Conservation (phyloP, 306 rosid species). For the Hylodesmum podocarpum region DNA sequence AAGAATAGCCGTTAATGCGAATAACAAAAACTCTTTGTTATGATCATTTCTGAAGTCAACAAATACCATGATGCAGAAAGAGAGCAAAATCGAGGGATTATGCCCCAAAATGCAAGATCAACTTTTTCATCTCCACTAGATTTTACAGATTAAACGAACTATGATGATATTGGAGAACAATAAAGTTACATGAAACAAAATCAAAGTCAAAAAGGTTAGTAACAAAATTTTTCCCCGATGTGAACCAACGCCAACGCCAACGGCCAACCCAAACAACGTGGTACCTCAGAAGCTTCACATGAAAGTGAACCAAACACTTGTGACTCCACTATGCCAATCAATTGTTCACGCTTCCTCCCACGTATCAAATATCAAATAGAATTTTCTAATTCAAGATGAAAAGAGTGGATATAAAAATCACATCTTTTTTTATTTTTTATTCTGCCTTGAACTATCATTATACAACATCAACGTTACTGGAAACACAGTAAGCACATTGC, state of each 20-base stretch:
- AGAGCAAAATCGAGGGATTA: not conserved
- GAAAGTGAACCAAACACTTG: not conserved
- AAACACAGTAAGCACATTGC: slow-evolving; percentile 30
- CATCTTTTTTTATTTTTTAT: not conserved
- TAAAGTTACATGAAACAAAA: not conserved
- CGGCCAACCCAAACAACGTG: not conserved
- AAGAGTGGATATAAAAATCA: not conserved
- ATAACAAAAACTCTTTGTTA: too few species aligned
- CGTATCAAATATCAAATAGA: slow-evolving; percentile 7
- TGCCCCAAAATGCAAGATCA: not conserved
- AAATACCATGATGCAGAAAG: not conserved
- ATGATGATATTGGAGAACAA: not conserved
- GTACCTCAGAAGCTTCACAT: not conserved
- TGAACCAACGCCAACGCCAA: not conserved
- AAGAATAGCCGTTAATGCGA: too few species aligned
- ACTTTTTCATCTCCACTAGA: not conserved
- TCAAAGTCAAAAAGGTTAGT: not conserved
- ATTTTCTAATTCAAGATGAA: not conserved
- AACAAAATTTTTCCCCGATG: not conserved
- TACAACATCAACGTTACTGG: slow-evolving; percentile 40
- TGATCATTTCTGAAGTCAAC: not conserved
- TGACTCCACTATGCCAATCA: not conserved
- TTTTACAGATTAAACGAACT: not conserved
- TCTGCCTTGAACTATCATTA: slow-evolving; percentile 33
- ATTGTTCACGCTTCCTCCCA: not conserved